Percentiles rank a stretch among this genome's conserved stretches.
Conservation (phyloP, 2,329 filamentous ascomycete genomes). For the Arthrinium phaeospermum region DNA sequence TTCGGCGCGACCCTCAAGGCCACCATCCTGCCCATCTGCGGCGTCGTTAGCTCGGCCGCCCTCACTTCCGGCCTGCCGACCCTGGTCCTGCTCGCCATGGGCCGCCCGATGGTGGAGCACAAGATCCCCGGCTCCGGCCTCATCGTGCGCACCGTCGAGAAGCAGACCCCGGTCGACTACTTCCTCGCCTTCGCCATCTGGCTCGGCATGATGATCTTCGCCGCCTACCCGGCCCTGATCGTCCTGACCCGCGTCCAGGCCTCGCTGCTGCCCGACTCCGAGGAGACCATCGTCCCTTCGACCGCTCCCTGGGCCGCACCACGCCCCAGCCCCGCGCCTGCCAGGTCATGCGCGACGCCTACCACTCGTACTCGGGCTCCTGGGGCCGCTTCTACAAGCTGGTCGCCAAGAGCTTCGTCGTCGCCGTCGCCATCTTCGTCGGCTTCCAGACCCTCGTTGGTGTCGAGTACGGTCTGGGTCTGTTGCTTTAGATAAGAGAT, state of each 20-base stretch:
- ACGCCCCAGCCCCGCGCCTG: background rate
- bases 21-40: slow-evolving; percentile 62
- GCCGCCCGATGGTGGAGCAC: slow-evolving; percentile 41
- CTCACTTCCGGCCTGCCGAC: slow-evolving; percentile 61
- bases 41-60: background rate
- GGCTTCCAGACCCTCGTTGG: background rate
- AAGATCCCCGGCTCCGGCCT: slow-evolving; percentile 50
- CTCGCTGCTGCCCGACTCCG: slow-evolving; percentile 79
- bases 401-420: background rate
- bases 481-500: background rate
- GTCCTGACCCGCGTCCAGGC: slow-evolving; percentile 85
- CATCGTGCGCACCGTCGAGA: background rate
- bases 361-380: slow-evolving; percentile 2
- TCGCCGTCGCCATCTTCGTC: background rate
- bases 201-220: slow-evolving; percentile 60
- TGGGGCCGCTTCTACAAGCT: slow-evolving; percentile 12
- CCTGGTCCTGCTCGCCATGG: slow-evolving; percentile 58
- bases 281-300: slow-evolving; percentile 88
- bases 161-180: background rate
- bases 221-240: slow-evolving; percentile 79
- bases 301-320: slow-evolving; percentile 61
- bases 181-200: slow-evolving; percentile 51
- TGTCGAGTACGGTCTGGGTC: background rate
- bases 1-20: slow-evolving; percentile 69
- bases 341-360: slow-evolving; percentile 1